Percentiles rank a stretch among this genome's conserved stretches.
Conservation (phyloP, 2,329 filamentous ascomycete genomes). For the Phaeophleospora eucalypticola region DNA sequence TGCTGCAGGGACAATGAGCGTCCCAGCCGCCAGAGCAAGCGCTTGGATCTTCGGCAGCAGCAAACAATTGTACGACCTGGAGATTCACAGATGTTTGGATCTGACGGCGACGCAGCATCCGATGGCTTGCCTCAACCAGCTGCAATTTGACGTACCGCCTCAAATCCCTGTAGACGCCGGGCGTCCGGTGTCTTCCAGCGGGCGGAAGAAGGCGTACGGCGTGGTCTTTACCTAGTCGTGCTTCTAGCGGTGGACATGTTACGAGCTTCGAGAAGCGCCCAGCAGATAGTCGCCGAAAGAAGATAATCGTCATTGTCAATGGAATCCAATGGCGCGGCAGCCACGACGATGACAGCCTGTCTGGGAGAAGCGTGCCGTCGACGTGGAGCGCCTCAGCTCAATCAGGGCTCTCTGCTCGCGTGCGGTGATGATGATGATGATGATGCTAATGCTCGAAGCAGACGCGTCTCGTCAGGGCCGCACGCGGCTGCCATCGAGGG, state of each 20-base stretch:
- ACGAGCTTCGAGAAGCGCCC: constrained; percentile 13
- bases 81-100: constrained; percentile 10
- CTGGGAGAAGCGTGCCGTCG: background rate
- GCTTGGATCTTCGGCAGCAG: constrained; percentile 16
- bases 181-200: background rate
- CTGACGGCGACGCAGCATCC: constrained; percentile 11
- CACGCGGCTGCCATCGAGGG: constrained; percentile 8
- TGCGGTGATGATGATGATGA: no score
- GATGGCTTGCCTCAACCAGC: constrained; percentile 15
- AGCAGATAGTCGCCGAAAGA: background rate
- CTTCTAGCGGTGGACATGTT: constrained; percentile 1
- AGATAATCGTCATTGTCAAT: background rate
- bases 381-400: background rate
- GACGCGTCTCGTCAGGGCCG: constrained; percentile 4
- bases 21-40: constrained; percentile 11
- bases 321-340: no score
- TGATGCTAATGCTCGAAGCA: no score
- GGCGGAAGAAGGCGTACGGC: background rate
- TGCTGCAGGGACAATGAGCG: constrained; percentile 12
- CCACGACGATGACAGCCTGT: background rate
- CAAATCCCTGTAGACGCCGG: constrained; percentile 1
- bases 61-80: constrained; percentile 23
- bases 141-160: constrained; percentile 12
- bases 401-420: no score
- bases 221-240: no score